A percentile compares a stretch with the other conserved stretches of the same genome.
phyloP scores from a whole-genome alignment of 306 rosid genomes.

The Datisca glomerata region DNA sequence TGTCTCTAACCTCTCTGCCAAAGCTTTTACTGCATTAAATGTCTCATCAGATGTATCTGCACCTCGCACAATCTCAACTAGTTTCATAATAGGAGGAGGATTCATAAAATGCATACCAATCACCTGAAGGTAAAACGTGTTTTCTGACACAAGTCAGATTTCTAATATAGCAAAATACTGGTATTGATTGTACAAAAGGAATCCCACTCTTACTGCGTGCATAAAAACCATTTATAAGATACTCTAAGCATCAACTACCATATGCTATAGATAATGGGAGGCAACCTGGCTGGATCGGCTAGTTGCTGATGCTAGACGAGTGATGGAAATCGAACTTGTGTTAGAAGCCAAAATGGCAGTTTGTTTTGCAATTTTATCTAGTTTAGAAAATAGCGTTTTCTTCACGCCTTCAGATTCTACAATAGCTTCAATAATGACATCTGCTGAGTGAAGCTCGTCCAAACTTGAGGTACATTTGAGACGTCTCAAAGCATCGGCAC shows the following conservation, averaged over 20 bases:
- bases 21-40: constrained; percentile 47
- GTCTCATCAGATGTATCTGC: constrained; percentile 77
- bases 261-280: too few species aligned
- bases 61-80: constrained; percentile 78
- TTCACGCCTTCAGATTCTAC: constrained; percentile 81
- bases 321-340: constrained; percentile 88
- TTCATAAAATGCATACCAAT: constrained; percentile 98
- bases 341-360: constrained; percentile 84
- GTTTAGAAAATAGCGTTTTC: constrained; percentile 41
- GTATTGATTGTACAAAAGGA: too few species aligned
- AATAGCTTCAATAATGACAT: constrained; percentile 68
- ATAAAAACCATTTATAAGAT: too few species aligned
- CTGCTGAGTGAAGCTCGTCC: constrained; percentile 49
- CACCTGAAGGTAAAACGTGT: constrained; percentile 38
- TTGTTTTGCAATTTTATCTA: constrained; percentile 48
- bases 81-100: constrained; percentile 85
- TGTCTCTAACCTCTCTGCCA: constrained; percentile 55
- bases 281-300: constrained; percentile 64
- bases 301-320: constrained; percentile 70
- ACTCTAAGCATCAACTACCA: background rate
- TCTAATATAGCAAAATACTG: too few species aligned
- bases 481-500: constrained; percentile 31
- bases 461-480: constrained; percentile 36
- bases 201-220: background rate
- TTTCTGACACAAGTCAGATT: constrained; percentile 7